phyloP scores from a whole-genome alignment of 371 early-diverging fungal genomes.

The Mortierella sp. region DNA sequence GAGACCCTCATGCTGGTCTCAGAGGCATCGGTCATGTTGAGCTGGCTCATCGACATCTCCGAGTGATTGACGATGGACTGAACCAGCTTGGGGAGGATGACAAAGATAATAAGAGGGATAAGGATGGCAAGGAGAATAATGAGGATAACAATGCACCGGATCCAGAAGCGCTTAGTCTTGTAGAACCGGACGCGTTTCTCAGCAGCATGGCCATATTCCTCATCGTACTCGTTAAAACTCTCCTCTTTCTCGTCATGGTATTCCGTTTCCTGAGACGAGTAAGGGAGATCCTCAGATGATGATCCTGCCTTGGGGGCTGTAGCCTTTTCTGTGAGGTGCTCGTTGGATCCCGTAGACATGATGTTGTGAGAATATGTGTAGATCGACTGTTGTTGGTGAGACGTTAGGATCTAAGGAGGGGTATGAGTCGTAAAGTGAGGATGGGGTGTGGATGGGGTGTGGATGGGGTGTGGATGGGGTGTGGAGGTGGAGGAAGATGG shows the following conservation, averaged over 20 bases:
- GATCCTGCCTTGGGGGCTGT: not conserved
- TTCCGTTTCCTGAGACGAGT: conserved; percentile 33
- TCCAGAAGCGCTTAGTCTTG: conserved; percentile 69
- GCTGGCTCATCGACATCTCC: conserved; percentile 62
- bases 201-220: conserved; percentile 31
- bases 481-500: not conserved
- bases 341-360: conserved; percentile 38
- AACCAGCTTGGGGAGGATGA: conserved; percentile 67
- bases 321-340: conserved; percentile 37
- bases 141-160: conserved; percentile 61
- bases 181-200: conserved; percentile 60
- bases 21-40: conserved; percentile 64
- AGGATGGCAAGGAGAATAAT: conserved; percentile 64
- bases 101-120: conserved; percentile 64
- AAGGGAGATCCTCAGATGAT: conserved; percentile 29
- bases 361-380: conserved; percentile 10
- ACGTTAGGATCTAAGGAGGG: not conserved
- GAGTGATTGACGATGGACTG: conserved; percentile 68
- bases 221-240: conserved; percentile 20
- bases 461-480: not conserved
- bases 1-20: conserved; percentile 64
- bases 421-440: not conserved
- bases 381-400: conserved; percentile 3
- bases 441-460: not conserved
- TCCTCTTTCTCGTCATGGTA: conserved; percentile 31